Conservation (phyloP, 2,329 filamentous ascomycete genomes). For the Dactylellina parvicollis region DNA sequence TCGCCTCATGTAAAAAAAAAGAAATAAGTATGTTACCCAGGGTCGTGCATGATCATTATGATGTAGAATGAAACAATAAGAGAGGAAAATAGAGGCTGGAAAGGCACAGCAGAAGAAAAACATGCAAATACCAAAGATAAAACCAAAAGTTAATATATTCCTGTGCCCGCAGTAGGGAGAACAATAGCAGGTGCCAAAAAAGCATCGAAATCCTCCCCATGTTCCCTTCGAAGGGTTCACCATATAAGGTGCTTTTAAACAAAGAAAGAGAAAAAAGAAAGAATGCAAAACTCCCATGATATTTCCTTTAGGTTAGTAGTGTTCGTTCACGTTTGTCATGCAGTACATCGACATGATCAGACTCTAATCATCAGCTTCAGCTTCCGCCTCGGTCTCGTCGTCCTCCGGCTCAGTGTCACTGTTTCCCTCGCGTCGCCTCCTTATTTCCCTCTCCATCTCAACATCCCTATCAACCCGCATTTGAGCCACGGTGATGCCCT, state of each 20-base stretch:
- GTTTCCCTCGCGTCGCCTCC: slow-evolving; percentile 47
- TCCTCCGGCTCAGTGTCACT: slow-evolving; percentile 51
- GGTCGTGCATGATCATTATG: slow-evolving; percentile 52
- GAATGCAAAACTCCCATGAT: not conserved
- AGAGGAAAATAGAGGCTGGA: slow-evolving; percentile 4
- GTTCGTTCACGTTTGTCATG: not conserved
- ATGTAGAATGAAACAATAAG: slow-evolving; percentile 3
- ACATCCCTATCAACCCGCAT: slow-evolving; percentile 67
- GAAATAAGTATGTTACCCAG: slow-evolving; percentile 33
- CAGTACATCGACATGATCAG: not conserved
- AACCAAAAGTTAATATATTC: slow-evolving; percentile 23
- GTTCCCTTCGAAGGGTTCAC: not conserved
- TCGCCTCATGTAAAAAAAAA: slow-evolving; percentile 43
- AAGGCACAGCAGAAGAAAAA: slow-evolving; percentile 14
- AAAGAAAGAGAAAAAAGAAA: not conserved
- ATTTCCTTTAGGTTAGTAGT: not conserved
- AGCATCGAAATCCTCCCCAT: slow-evolving; percentile 2
- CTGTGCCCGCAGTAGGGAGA: slow-evolving; percentile 47
- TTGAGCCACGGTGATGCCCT: slow-evolving; percentile 74
- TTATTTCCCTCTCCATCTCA: slow-evolving; percentile 51
- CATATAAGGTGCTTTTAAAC: not conserved
- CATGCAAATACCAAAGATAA: slow-evolving; percentile 24
- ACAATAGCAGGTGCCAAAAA: slow-evolving; percentile 21
- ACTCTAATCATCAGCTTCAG: slow-evolving; percentile 24
- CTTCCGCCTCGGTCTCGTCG: slow-evolving; percentile 48